These are phyloP conservation scores for Colletotrichum acutatum DNA, from an alignment of 2,329 filamentous ascomycete genomes.

Conservation along the genomic window DNA sequence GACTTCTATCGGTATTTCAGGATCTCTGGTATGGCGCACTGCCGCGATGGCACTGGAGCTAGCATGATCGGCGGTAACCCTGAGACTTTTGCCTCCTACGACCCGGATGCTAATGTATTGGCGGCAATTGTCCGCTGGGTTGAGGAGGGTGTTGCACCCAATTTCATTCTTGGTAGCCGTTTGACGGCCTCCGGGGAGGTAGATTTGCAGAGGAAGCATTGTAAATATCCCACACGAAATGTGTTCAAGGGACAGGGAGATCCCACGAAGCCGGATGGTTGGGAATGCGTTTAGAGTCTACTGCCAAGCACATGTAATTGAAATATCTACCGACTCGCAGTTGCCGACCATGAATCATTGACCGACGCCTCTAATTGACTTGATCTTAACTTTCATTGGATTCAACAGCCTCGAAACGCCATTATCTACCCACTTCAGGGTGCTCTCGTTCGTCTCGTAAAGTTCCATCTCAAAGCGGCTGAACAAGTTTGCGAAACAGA, in stretches of 20 bases:
- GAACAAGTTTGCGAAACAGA: background rate
- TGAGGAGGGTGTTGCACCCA: slow-evolving; percentile 54
- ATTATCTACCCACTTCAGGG: background rate
- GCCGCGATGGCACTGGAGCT: slow-evolving; percentile 58
- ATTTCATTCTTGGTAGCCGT: slow-evolving; percentile 44
- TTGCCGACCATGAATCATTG: background rate
- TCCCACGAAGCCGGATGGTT: slow-evolving; percentile 41
- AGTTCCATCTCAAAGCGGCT: background rate
- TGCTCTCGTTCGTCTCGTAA: background rate
- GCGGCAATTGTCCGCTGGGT: slow-evolving; percentile 63
- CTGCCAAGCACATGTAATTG: background rate
- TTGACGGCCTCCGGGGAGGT: slow-evolving; percentile 45
- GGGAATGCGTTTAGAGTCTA: slow-evolving; percentile 40
- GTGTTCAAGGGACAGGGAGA: slow-evolving; percentile 44
- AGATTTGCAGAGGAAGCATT: slow-evolving; percentile 47
- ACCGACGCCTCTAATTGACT: background rate
- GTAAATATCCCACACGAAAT: slow-evolving; percentile 47
- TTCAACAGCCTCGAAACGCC: background rate
- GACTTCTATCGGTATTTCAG: slow-evolving; percentile 63
- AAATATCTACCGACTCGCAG: background rate
- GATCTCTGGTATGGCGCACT: slow-evolving; percentile 64
- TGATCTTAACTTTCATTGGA: background rate
- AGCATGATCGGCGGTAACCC: slow-evolving; percentile 42
- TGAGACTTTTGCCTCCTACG: slow-evolving; percentile 30
- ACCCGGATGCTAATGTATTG: slow-evolving; percentile 56